These are phyloP conservation scores for Posidonia australis DNA, from an alignment of 106 monocot species.

Conservation along the genomic window DNA sequence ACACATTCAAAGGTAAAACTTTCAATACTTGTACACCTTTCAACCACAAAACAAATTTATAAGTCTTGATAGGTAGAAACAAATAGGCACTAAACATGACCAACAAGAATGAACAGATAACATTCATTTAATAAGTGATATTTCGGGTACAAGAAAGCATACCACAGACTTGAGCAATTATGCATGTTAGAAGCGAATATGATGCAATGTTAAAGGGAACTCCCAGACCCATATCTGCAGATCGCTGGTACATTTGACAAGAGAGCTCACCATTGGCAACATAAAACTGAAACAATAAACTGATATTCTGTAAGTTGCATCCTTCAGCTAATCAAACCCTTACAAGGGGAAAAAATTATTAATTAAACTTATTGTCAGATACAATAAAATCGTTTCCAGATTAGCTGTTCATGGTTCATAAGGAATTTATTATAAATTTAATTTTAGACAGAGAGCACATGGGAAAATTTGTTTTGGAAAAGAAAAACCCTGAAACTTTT, in stretches of 20 bases:
- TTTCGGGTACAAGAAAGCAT: constrained; percentile 16
- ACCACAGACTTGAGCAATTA: constrained; percentile 84
- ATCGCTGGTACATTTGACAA: constrained; percentile 84
- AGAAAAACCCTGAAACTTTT: background rate
- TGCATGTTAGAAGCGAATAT: constrained; percentile 69
- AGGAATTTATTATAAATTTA: background rate
- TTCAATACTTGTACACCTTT: no score
- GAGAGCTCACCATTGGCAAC: constrained; percentile 72
- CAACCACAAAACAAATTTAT: no score
- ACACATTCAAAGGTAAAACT: no score
- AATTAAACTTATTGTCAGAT: background rate
- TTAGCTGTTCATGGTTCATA: background rate
- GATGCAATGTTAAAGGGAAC: constrained; percentile 84
- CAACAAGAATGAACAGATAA: background rate
- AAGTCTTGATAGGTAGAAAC: no score
- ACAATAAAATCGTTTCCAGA: background rate
- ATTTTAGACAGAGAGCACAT: background rate
- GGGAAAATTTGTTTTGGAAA: no score
- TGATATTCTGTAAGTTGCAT: no score
- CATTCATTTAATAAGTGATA: background rate
- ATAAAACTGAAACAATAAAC: constrained; percentile 41
- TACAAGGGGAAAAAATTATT: no score
- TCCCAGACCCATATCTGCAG: constrained; percentile 79
- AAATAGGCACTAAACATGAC: background rate
- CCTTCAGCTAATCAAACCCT: no score